Conservation (phyloP, 2,329 filamentous ascomycete species). For the Cladorrhinum sp. region DNA sequence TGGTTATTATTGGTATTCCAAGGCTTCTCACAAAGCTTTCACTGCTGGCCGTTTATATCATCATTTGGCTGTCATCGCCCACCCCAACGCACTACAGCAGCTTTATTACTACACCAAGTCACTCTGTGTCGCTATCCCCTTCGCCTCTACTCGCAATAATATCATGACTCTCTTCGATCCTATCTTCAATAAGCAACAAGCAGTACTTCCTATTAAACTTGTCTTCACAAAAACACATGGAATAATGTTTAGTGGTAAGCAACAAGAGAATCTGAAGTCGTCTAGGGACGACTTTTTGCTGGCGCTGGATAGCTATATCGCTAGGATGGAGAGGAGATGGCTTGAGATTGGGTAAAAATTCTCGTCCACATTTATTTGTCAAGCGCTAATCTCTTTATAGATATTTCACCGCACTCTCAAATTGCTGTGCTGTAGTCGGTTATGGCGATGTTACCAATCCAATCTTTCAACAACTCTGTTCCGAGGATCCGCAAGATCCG, state of each 20-base stretch:
- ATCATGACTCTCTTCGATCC: slow-evolving; percentile 68
- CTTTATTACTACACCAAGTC: slow-evolving; percentile 69
- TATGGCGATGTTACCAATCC: slow-evolving; percentile 51
- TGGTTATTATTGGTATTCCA: slow-evolving; percentile 77
- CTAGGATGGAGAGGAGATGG: no score
- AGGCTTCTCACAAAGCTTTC: slow-evolving; percentile 73
- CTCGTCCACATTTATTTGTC: not conserved
- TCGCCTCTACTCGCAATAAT: slow-evolving; percentile 64
- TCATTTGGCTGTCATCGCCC: slow-evolving; percentile 75
- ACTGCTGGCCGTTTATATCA: slow-evolving; percentile 79
- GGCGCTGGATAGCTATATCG: no score
- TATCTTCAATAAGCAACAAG: no score
- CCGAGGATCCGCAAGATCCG: slow-evolving; percentile 23
- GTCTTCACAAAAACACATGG: slow-evolving; percentile 63
- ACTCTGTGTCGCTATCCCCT: slow-evolving; percentile 65
- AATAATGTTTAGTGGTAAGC: slow-evolving; percentile 52
- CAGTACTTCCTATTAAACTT: slow-evolving; percentile 54
- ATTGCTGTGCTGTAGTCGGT: slow-evolving; percentile 50
- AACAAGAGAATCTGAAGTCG: no score
- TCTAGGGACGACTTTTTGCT: no score
- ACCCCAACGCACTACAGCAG: slow-evolving; percentile 67
- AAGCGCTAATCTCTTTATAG: no score
- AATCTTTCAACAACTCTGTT: slow-evolving; percentile 41
- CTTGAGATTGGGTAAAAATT: no score
- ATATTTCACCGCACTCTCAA: slow-evolving; percentile 56